These are phyloP conservation scores for Aurinia saxatilis DNA, from an alignment of 345 rosid species.

Conservation along the genomic window DNA sequence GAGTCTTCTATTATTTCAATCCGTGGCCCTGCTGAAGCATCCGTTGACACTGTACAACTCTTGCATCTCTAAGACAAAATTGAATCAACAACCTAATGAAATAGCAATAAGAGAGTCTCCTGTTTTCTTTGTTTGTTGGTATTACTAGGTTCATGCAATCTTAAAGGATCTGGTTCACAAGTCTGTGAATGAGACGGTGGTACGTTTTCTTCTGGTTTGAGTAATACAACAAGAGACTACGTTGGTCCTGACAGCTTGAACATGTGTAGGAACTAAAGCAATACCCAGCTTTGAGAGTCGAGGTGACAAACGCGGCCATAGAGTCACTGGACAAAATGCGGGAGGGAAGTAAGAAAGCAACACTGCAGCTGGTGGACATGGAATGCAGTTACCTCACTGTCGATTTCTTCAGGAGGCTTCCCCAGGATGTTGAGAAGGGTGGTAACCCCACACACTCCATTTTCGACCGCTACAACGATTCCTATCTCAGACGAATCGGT, in stretches of 20 bases:
- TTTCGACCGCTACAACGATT: conserved; percentile 89
- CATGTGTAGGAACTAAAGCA: conserved; percentile 83
- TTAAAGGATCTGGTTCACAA: conserved; percentile 96
- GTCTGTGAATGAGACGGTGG: conserved; percentile 79
- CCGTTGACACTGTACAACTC: conserved; percentile 91
- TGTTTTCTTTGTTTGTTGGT: not conserved
- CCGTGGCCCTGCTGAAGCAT: conserved; percentile 98
- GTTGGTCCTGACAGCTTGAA: conserved; percentile 5
- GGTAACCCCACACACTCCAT: conserved; percentile 95
- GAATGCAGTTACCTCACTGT: conserved; percentile 90
- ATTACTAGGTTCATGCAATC: conserved; percentile 66
- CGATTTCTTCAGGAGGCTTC: conserved; percentile 96
- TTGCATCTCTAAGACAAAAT: not conserved
- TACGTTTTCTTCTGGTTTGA: conserved; percentile 32
- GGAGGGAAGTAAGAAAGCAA: conserved; percentile 81
- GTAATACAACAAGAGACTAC: not conserved
- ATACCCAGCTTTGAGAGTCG: conserved; percentile 92
- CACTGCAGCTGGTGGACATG: conserved; percentile 94
- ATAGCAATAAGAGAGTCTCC: not conserved
- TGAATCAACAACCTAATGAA: not conserved
- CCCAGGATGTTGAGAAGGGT: conserved; percentile 97
- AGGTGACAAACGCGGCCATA: conserved; percentile 81
- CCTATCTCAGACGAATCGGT: conserved; percentile 93
- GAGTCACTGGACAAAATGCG: conserved; percentile 93
- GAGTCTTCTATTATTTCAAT: conserved; percentile 82